Evolutionary conservation across 179 eudicot species (phyloP), one percentile per base, ranked within the genome.

Genomic region (Drosera spatulata): DNA sequence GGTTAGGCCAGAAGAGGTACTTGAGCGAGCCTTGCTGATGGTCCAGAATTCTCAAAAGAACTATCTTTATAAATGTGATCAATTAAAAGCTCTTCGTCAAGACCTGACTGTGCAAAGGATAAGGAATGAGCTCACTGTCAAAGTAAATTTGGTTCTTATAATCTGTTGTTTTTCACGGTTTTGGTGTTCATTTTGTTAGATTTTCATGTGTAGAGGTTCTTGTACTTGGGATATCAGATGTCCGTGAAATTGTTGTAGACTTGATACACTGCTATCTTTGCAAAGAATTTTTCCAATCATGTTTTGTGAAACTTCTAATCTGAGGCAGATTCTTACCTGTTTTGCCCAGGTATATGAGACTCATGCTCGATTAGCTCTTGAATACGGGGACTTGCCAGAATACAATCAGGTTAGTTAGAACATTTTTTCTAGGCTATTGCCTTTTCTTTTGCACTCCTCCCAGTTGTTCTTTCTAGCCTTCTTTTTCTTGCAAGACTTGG

Each of bases 1-100:
- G 98, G 98, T 91, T 70, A 85, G 98, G 66, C 95, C 96, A 10
- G 96, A 88, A 79, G 95, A 88, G 53, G 96, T 91, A 66, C 73
- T 91, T 52, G 98, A 82, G 62, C 82, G 77, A 69, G 95, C 98
- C 59, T 66, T 91, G 75, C 71, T 56, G 53, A 81, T 85, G 95
- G 98, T 88, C 74, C 85, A 80, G 66, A 79, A 65, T 69, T 82
- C 96, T 55, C 82, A 74, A 64, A 91, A 80, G 70, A 91, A 76
- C 64, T 91, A 91, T 67, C 82, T 85, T 52, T 91, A 83, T 77
- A 91, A 82, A 73, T 91, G 96, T 70, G 98, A 91, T 74, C 98
- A 91, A 76, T 79, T 91, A 60, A 91, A 91, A 78, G 88, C 98
- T 46, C 85, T 91, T 66, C 86, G 98, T 65, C 98, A 91, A 81